These are phyloP conservation scores for Datisca glomerata DNA, from an alignment of 306 rosid species.

Conservation along the genomic window DNA sequence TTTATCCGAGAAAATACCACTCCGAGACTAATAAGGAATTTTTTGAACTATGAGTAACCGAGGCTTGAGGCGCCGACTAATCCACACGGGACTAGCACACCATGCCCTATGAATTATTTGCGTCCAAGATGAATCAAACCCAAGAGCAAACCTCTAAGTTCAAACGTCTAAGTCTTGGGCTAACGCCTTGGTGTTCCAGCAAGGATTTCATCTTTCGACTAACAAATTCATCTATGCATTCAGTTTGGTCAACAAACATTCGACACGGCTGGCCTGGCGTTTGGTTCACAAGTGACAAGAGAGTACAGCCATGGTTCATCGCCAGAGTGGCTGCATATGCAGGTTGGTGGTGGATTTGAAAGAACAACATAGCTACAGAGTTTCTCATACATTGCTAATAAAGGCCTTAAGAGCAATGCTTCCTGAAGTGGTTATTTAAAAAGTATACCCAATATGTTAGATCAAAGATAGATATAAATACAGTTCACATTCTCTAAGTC, in stretches of 20 bases:
- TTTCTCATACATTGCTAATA: constrained; percentile 26
- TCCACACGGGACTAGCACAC: no score
- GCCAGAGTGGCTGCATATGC: constrained; percentile 95
- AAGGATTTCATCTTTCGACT: constrained; percentile 14
- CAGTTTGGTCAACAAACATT: constrained; percentile 71
- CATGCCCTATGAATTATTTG: no score
- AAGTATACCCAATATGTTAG: constrained; percentile 32
- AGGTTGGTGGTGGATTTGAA: constrained; percentile 79
- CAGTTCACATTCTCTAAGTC: constrained; percentile 25
- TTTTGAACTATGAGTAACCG: no score
- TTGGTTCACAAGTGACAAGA: constrained; percentile 56
- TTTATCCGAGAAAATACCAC: no score
- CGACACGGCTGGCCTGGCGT: constrained; percentile 44
- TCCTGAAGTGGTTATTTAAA: constrained; percentile 27
- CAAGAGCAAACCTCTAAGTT: no score
- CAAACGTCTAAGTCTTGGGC: background rate
- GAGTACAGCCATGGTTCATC: constrained; percentile 66
- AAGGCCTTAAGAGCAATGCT: constrained; percentile 27
- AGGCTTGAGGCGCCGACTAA: no score
- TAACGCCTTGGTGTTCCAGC: background rate
- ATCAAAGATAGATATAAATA: constrained; percentile 22
- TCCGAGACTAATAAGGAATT: no score
- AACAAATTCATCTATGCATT: constrained; percentile 22
- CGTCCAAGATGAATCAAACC: no score
- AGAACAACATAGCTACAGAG: constrained; percentile 44